Base-by-base conservation (phyloP, 176 grass and related monocot species). In the Otatea glauca region DNA sequence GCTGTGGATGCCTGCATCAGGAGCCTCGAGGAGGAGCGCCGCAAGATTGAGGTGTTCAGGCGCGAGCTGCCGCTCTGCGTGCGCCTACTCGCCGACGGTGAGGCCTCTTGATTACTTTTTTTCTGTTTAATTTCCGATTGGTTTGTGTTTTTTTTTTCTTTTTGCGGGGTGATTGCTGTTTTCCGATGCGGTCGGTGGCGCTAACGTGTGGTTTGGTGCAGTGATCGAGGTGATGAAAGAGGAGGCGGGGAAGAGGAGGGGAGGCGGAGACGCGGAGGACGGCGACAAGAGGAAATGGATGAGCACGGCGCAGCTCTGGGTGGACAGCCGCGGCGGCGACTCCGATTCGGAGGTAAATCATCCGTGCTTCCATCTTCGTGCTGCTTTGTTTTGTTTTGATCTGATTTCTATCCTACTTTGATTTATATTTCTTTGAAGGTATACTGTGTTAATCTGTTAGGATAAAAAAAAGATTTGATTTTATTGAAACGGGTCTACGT, bases 301-400 rank as follows among this genome's bases (percentile, higher is more conserved):
- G 95, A 94, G 92, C 85, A 94, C 92, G 1, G 95, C 92, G 65
- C 95, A 97, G 88, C 84, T 97, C 27, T 97, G 95, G 95, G 87
- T 92, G 13, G 92, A 92, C 65, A 83, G 61, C 82, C 68, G 67
- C 65, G 20, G 73, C 65, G 49, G 71, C 71, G 88, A 81, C 64
- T 79, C 92, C 79, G 68, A 92, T 85, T 78, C 92, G 2, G 53
- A 86, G 49, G 84, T 83, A 42, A 41, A 68, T 49, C 25, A 45
- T 61, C 54, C 59, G 21, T 50, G n/a, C 16, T 68, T 53, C 41
- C 56, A 32, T n/a, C 29, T 54, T 25, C 61, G 13, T 71, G 35
- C 17, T 38, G 11, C 37, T 39, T 32, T 55, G 11, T 44, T 49
- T 32, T 55, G 70, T 68, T 59, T 38, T 7, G 7, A 69, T 59